These are phyloP conservation scores for Turritis glabra DNA, from an alignment of 345 rosid genomes.

Conservation along the genomic window DNA sequence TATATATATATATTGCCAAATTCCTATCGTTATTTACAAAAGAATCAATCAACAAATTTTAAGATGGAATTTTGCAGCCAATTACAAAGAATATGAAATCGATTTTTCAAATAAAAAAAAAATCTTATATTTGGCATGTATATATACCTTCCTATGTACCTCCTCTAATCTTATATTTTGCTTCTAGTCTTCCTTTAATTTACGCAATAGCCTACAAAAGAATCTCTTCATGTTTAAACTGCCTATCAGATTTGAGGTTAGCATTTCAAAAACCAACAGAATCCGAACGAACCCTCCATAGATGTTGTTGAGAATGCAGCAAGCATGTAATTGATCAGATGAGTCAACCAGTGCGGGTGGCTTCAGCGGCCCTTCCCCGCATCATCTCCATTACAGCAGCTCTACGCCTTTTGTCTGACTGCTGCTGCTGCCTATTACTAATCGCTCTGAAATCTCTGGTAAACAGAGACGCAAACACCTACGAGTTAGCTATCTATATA, in stretches of 20 bases:
- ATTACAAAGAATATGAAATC: conserved; percentile 2
- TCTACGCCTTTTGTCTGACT: conserved; percentile 79
- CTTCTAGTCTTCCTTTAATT: neutral
- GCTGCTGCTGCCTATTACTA: conserved; percentile 76
- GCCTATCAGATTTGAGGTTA: too few relatives aligned
- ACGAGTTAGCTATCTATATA: neutral
- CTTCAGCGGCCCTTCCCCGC: conserved; percentile 89
- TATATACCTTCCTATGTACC: conserved; percentile 5
- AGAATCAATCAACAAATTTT: conserved; percentile 9
- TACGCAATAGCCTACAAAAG: neutral
- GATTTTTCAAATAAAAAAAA: neutral
- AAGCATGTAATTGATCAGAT: conserved; percentile 1
- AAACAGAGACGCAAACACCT: conserved; percentile 1
- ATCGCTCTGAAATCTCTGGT: conserved; percentile 72
- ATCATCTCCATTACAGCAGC: conserved; percentile 98
- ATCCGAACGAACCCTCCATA: too few relatives aligned
- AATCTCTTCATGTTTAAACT: neutral
- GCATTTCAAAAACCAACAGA: too few relatives aligned
- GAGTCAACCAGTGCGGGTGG: conserved; percentile 52
- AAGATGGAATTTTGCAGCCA: neutral
- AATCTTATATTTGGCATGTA: neutral
- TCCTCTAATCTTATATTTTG: conserved; percentile 2
- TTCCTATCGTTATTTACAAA: conserved; percentile 7
- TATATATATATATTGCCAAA: neutral
- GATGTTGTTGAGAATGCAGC: conserved; percentile 3